Base-by-base conservation (phyloP, 73 alveolate species). In the Paramecium primaurelia region DNA sequence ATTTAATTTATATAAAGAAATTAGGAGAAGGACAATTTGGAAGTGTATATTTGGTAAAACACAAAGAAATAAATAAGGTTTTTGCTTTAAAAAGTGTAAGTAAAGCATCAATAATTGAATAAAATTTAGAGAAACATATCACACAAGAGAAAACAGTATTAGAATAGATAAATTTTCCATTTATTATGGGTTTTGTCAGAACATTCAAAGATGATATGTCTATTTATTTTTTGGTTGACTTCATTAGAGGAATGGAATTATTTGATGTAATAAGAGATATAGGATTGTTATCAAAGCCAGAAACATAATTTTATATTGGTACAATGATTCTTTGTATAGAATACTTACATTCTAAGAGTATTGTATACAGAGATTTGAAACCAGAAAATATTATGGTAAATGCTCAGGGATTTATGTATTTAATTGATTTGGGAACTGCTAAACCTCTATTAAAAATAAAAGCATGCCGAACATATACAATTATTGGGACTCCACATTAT, bases 391-490 rank as follows among this genome's bases (percentile, higher is more conserved):
- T 96, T 20, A 96, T 96, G 96, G 96, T 95, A 22, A 86, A 93
- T 86, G 87, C 89, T 51, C 47, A 86, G 54, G 98, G 98, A 51
- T 96, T 86, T 59, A 91, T 95, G 86, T 90, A 96, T 80, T 92
- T 96, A 92, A 96, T 96, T 28, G 98, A 96, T 87, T 80, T 96
- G 58, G 98, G 98, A 9, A 96, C 97, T 8, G 96, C 98, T 28
- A 96, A 95, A 86, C 87, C 88, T 38, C 77, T 71, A 32, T 11
- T 28, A 22, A 89, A 89, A 30, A 59, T 38, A 6, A 75, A 71
- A 38, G 77, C 86, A 8, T 92, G 95, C 34, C 92, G 95, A 38
- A 89, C 94, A 16, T 89, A 45, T 73, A 94, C 97, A 26, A 85
- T 94, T 26, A 93, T 94, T 20, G 97, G 97, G 22, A 94, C 97